Evolutionary conservation across 2,329 filamentous ascomycete species (phyloP).

Genomic region (Pseudogymnoascus sp.): DNA sequence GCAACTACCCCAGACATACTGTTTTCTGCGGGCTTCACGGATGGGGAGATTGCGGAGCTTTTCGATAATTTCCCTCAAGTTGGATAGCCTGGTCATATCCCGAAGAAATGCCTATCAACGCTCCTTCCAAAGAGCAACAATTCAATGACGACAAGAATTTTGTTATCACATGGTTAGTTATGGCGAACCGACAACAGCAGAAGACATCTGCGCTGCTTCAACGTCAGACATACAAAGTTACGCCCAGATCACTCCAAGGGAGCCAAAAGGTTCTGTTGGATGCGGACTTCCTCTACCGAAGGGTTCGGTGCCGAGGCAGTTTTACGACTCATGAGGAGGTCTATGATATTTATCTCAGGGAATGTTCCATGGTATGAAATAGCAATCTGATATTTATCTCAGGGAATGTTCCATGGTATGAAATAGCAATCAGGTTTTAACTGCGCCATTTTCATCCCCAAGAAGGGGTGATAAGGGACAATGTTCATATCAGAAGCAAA

Average conservation of each 20-base stretch:
- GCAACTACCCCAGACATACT: not conserved
- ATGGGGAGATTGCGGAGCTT: constrained; percentile 4
- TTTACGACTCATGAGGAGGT: not conserved
- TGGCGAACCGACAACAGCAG: not conserved
- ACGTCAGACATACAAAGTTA: not conserved
- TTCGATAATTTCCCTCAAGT: constrained; percentile 4
- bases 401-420: not conserved
- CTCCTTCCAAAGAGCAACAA: not conserved
- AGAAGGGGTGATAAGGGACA: not conserved
- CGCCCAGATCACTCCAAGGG: not conserved
- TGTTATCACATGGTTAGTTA: not conserved
- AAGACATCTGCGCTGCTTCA: not conserved
- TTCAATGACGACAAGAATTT: not conserved
- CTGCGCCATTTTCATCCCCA: not conserved
- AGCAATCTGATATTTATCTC: not conserved
- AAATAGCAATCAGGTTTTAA: not conserved
- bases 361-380: not conserved
- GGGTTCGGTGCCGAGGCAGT: not conserved
- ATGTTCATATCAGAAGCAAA: not conserved
- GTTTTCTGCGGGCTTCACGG: not conserved
- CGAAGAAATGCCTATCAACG: not conserved
- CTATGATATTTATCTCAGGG: not conserved
- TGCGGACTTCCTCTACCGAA: not conserved
- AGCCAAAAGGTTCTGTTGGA: not conserved
- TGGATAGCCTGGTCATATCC: not conserved